Conservation (phyloP, 1,284 basidiomycete species). For the Boletus coffeatus region DNA sequence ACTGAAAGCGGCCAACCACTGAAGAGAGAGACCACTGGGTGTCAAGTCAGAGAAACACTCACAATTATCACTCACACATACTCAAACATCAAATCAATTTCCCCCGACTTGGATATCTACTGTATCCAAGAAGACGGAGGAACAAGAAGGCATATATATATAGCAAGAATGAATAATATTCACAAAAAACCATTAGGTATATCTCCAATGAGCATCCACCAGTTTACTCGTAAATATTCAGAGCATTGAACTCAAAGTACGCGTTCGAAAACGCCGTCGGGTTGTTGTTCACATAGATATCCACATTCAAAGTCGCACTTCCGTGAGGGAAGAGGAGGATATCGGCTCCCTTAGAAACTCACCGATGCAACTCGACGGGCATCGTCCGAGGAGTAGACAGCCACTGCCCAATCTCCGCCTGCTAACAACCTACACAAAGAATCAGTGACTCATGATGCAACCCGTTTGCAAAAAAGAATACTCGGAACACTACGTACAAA, state of each 20-base stretch:
- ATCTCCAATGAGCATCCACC: background rate
- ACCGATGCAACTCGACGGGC: constrained; percentile 32
- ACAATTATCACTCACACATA: background rate
- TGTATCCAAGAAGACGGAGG: background rate
- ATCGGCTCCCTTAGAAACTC: constrained; percentile 11
- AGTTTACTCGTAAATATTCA: constrained; percentile 19
- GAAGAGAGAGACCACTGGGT: background rate
- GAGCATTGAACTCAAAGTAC: constrained; percentile 27
- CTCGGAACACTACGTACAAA: constrained; percentile 19
- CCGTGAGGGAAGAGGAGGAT: background rate
- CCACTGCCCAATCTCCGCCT: constrained; percentile 42
- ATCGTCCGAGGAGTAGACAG: constrained; percentile 27
- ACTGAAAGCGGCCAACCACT: background rate
- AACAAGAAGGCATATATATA: background rate
- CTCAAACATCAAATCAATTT: background rate
- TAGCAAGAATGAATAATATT: background rate
- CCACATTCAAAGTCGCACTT: background rate
- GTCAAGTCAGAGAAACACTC: background rate
- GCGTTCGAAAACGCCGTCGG: constrained; percentile 17
- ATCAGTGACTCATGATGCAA: background rate
- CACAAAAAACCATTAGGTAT: background rate
- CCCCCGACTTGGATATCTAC: background rate
- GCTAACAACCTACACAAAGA: background rate
- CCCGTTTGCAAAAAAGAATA: background rate
- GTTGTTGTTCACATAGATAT: constrained; percentile 8